Evolutionary conservation across 352 stramenopile genomes (phyloP), one percentile per base, ranked within the genome.

Genomic region (Globisporangium takayamanum): DNA sequence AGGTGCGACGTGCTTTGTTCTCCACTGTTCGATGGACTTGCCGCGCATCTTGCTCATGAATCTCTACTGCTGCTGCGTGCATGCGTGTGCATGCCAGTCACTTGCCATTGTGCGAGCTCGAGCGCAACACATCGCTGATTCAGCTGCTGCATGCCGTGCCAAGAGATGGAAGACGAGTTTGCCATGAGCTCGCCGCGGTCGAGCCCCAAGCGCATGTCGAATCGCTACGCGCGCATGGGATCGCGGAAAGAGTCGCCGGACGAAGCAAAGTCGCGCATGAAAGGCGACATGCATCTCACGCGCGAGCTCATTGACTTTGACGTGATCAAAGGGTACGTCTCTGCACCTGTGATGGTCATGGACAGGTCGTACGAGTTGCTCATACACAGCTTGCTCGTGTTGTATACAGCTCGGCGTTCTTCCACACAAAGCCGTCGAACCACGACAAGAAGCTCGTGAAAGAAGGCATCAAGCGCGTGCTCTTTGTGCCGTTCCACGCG

Each of bases 281-380:
- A 81, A 53, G 77, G 64, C 60, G 78, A 89, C 52, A 74, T 84
- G 46, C 73, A 88, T 58, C 67, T 87, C 48, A 84, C 64, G 42
- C 74, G 78, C 46, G 84, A 94, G 52, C 77, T 94, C 50, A 91
- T 94, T 49, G 84, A 94, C 74, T 91, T 92, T 64, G 84, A 94
- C 57, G 68, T 92, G 48, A 92, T 94, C 56, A 94, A 94, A 78
- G 84, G 82, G 78, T 89, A 53, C 20, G 70, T 68, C 39, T 22
- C 22, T 22, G 22, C 22, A 22, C 22, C 36, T 33, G 20, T 44
- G 53, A 25, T 54, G 66, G 7, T 28, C 2, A 22, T 46, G 30
- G 37, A 37, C 53, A 20, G 25, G 8, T 28, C 14, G n/a, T 22
- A 50, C 45, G 16, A 33, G 28, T 26, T 49, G 44, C 44, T 28